Evolutionary conservation across 1,284 basidiomycete species (phyloP).

Genomic region (Cutaneotrichosporon dermatis): DNA sequence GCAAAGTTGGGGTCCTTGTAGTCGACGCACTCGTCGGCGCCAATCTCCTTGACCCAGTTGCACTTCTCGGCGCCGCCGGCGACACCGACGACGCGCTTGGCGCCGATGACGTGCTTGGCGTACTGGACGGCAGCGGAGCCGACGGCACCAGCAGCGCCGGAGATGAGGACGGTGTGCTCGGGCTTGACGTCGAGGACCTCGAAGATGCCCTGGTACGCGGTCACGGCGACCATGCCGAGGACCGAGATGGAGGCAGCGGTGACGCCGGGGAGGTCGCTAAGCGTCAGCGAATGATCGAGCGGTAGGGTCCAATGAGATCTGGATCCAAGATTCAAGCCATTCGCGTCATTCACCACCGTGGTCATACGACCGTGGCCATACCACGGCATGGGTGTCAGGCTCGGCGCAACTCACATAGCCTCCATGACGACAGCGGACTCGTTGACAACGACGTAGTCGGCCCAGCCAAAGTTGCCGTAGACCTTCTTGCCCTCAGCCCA

Average conservation of each 20-base stretch:
- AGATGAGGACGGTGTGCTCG: constrained; percentile 42
- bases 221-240: constrained; percentile 36
- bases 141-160: constrained; percentile 32
- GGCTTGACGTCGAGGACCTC: constrained; percentile 43
- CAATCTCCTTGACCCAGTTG: constrained; percentile 50
- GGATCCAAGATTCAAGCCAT: no score
- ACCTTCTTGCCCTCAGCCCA: constrained; percentile 33
- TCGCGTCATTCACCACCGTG: no score
- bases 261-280: constrained; percentile 15
- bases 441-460: constrained; percentile 34
- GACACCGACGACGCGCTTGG: constrained; percentile 52
- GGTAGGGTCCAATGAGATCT: no score
- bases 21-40: constrained; percentile 53
- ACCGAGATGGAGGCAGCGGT: constrained; percentile 25
- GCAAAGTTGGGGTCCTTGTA: constrained; percentile 47
- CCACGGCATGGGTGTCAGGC: no score
- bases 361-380: no score
- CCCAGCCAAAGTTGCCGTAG: constrained; percentile 27
- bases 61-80: constrained; percentile 54
- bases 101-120: constrained; percentile 49
- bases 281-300: not conserved
- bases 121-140: constrained; percentile 40
- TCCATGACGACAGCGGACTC: constrained; percentile 8
- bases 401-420: constrained; percentile 12
- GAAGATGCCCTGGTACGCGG: constrained; percentile 43